Percentiles rank a stretch among this genome's conserved stretches.
phyloP scores from a whole-genome alignment of 768 basidiomycete genomes.

The Rhizopogon rudus region DNA sequence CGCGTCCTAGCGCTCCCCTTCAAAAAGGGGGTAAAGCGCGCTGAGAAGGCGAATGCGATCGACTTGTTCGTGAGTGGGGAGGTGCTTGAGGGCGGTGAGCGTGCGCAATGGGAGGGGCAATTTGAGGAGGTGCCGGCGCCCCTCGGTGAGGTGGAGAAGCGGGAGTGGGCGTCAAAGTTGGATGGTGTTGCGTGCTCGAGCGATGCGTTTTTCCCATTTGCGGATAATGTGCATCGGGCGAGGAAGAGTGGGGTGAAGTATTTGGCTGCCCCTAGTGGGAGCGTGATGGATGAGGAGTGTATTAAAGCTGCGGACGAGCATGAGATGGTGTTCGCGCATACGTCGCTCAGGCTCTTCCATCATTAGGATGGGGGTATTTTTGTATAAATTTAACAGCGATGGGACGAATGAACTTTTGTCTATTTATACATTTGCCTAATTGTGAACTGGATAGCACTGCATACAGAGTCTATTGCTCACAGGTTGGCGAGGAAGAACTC shows the following conservation, averaged over 20 bases:
- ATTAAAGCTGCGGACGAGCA: conserved; percentile 96
- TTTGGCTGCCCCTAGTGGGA: conserved; percentile 87
- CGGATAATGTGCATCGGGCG: conserved; percentile 95
- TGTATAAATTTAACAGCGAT: neutral
- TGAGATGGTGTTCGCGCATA: conserved; percentile 88
- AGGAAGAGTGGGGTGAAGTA: conserved; percentile 89
- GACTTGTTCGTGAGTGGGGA: conserved; percentile 94
- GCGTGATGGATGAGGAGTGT: conserved; percentile 96
- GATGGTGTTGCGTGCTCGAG: conserved; percentile 90
- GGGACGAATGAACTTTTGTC: neutral
- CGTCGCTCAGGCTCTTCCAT: conserved; percentile 84
- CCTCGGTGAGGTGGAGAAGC: conserved; percentile 65
- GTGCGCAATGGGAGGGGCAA: conserved; percentile 83
- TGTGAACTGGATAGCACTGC: neutral
- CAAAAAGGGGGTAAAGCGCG: conserved; percentile 96
- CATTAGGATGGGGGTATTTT: conserved; percentile 39
- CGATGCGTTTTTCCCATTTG: conserved; percentile 99
- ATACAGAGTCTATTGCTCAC: conserved; percentile 4
- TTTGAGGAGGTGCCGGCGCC: conserved; percentile 71
- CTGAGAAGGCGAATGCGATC: conserved; percentile 98
- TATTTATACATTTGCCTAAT: neutral
- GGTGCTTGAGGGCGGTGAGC: conserved; percentile 83
- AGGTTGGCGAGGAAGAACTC: conserved; percentile 44
- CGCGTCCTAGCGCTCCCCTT: conserved; percentile 90
- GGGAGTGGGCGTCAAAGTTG: conserved; percentile 67